These are phyloP conservation scores for Suhomyces terraborum DNA, from an alignment of 1,139 yeast species.

Conservation along the genomic window DNA sequence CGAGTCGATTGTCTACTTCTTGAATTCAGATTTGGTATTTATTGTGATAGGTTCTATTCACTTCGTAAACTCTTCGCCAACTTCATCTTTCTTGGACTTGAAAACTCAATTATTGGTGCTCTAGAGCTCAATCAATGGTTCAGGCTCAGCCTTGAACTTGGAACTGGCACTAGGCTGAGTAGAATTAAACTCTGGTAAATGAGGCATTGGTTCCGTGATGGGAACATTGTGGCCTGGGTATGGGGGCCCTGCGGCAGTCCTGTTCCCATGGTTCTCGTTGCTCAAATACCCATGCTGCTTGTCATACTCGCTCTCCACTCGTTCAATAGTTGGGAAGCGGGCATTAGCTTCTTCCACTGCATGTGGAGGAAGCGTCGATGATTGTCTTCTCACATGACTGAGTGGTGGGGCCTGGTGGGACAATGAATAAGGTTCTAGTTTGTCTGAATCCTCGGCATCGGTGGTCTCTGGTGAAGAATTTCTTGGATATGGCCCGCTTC, in stretches of 20 bases:
- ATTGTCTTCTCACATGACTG: slow-evolving; percentile 14
- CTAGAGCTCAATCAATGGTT: slow-evolving; percentile 41
- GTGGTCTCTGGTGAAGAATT: slow-evolving; percentile 14
- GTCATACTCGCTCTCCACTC: slow-evolving; percentile 12
- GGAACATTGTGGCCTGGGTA: slow-evolving; percentile 1
- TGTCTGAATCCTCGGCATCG: slow-evolving; percentile 13
- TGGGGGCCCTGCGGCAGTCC: slow-evolving; percentile 1
- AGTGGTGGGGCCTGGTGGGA: slow-evolving; percentile 6
- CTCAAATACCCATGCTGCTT: slow-evolving; percentile 2
- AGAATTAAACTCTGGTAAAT: slow-evolving; percentile 10
- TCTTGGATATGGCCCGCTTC: slow-evolving; percentile 11
- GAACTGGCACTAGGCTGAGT: slow-evolving; percentile 4
- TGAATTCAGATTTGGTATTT: too few relatives aligned
- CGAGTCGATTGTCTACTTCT: too few relatives aligned
- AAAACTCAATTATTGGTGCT: too few relatives aligned
- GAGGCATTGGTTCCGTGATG: slow-evolving; percentile 5
- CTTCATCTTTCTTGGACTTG: too few relatives aligned
- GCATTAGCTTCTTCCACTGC: slow-evolving; percentile 21
- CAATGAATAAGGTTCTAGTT: slow-evolving; percentile 1
- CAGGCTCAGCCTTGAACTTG: slow-evolving; percentile 30
- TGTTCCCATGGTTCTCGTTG: background rate
- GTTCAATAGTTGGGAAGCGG: slow-evolving; percentile 18
- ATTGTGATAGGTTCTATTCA: background rate
- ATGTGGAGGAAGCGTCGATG: slow-evolving; percentile 18
- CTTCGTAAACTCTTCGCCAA: too few relatives aligned